Conservation (phyloP, 2,329 filamentous ascomycete genomes). For the Neonectria faginata region DNA sequence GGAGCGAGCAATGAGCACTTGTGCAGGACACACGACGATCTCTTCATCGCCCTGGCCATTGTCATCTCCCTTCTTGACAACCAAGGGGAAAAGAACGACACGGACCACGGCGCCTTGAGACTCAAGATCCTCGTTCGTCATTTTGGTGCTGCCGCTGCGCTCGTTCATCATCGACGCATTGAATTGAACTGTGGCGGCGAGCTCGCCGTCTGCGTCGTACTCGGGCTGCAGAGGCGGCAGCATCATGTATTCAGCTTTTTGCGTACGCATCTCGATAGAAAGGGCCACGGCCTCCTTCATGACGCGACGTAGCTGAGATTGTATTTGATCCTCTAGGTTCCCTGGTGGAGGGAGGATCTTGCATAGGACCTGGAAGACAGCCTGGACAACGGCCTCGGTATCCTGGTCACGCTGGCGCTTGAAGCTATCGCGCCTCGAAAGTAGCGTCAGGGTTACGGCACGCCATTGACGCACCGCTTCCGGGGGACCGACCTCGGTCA, state of each 20-base stretch:
- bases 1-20: conserved; percentile 81
- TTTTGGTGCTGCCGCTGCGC: conserved; percentile 72
- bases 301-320: conserved; percentile 86
- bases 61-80: conserved; percentile 96
- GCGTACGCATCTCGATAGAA: conserved; percentile 96
- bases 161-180: conserved; percentile 96
- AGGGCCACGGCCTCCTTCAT: conserved; percentile 89
- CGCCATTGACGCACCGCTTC: conserved; percentile 97
- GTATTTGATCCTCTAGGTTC: conserved; percentile 82
- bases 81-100: conserved; percentile 93
- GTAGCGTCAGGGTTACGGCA: conserved; percentile 90
- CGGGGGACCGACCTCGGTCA: conserved; percentile 86
- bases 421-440: conserved; percentile 85
- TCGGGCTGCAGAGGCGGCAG: conserved; percentile 93
- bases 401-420: conserved; percentile 85
- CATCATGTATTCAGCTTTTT: conserved; percentile 98
- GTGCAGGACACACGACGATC: conserved; percentile 93
- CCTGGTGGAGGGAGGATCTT: conserved; percentile 88
- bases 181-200: conserved; percentile 88
- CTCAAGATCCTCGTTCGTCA: conserved; percentile 83
- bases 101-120: conserved; percentile 81
- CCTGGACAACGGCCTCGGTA: conserved; percentile 94
- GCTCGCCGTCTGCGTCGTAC: conserved; percentile 92
- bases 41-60: conserved; percentile 89
- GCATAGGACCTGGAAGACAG: conserved; percentile 82